A percentile compares a stretch with the other conserved stretches of the same genome.
Conservation (phyloP, 768 basidiomycete genomes). For the Botryobasidium botryosum region DNA sequence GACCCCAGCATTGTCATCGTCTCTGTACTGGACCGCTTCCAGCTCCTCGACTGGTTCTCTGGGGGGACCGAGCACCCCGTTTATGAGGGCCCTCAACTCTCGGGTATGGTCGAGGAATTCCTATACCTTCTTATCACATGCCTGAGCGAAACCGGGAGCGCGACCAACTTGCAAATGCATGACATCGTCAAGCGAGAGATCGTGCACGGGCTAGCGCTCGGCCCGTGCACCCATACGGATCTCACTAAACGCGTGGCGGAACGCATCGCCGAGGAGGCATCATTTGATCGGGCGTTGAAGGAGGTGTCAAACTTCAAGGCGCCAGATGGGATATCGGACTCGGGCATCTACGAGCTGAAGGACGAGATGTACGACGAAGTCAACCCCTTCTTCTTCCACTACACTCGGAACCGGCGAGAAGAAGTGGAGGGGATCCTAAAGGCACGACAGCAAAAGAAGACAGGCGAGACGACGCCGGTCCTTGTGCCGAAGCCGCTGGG, state of each 20-base stretch:
- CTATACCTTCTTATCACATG: slow-evolving; percentile 77
- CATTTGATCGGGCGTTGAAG: slow-evolving; percentile 60
- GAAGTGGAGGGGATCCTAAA: slow-evolving; percentile 69
- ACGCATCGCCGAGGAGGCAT: slow-evolving; percentile 64
- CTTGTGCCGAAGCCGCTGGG: slow-evolving; percentile 56
- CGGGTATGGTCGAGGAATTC: slow-evolving; percentile 83
- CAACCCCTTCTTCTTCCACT: slow-evolving; percentile 92
- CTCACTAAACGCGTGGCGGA: slow-evolving; percentile 84
- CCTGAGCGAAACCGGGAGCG: slow-evolving; percentile 63
- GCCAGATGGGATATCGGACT: slow-evolving; percentile 62
- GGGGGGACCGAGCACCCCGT: slow-evolving; percentile 37
- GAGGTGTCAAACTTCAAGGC: slow-evolving; percentile 69
- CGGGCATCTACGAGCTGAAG: slow-evolving; percentile 77
- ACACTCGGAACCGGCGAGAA: slow-evolving; percentile 82
- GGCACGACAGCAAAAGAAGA: slow-evolving; percentile 46
- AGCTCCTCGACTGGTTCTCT: slow-evolving; percentile 62
- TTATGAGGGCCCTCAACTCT: slow-evolving; percentile 55
- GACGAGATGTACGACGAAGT: slow-evolving; percentile 72
- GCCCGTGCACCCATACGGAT: slow-evolving; percentile 78
- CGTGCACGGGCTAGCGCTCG: slow-evolving; percentile 77
- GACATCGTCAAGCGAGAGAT: slow-evolving; percentile 65
- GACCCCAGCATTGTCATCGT: slow-evolving; percentile 61
- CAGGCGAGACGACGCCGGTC: slow-evolving; percentile 45
- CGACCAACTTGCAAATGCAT: slow-evolving; percentile 46
- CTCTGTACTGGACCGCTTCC: slow-evolving; percentile 80